phyloP scores from a whole-genome alignment of 1,284 basidiomycete genomes.

The Megacollybia platyphylla region DNA sequence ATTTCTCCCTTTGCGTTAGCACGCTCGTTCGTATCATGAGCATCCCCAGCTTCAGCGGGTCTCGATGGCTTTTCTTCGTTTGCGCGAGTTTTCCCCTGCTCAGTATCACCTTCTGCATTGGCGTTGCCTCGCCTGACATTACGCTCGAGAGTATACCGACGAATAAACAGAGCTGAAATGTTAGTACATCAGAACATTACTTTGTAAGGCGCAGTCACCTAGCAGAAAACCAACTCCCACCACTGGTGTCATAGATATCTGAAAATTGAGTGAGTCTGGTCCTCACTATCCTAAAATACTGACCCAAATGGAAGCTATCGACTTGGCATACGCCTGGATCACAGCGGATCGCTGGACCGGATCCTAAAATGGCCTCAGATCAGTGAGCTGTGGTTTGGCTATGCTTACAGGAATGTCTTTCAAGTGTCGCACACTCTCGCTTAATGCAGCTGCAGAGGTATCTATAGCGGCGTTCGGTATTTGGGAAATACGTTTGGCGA shows the following conservation, averaged over 20 bases:
- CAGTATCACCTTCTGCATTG: not conserved
- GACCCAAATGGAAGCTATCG: conserved; percentile 65
- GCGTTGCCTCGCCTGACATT: not conserved
- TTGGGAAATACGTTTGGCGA: conserved; percentile 31
- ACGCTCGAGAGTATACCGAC: not conserved
- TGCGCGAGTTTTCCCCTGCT: not conserved
- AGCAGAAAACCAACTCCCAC: conserved; percentile 45
- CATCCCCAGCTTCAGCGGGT: no score
- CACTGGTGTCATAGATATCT: conserved; percentile 40
- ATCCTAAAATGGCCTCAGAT: conserved; percentile 26
- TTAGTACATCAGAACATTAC: not conserved
- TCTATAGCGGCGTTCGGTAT: conserved; percentile 37
- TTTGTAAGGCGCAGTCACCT: conserved; percentile 18
- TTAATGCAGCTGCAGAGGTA: conserved; percentile 41
- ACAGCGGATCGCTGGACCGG: conserved; percentile 25
- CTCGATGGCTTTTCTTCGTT: not conserved
- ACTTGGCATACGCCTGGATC: conserved; percentile 62
- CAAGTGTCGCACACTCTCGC: conserved; percentile 39
- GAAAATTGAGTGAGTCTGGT: no score
- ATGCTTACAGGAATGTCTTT: conserved; percentile 39
- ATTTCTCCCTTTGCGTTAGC: no score
- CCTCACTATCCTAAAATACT: no score
- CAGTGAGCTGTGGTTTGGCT: not conserved
- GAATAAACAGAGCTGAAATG: not conserved
- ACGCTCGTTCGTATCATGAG: no score